Percentiles rank a stretch among this genome's conserved stretches.
phyloP scores from a whole-genome alignment of 495 filamentous ascomycete genomes.

The Talaromyces stipitatus region DNA sequence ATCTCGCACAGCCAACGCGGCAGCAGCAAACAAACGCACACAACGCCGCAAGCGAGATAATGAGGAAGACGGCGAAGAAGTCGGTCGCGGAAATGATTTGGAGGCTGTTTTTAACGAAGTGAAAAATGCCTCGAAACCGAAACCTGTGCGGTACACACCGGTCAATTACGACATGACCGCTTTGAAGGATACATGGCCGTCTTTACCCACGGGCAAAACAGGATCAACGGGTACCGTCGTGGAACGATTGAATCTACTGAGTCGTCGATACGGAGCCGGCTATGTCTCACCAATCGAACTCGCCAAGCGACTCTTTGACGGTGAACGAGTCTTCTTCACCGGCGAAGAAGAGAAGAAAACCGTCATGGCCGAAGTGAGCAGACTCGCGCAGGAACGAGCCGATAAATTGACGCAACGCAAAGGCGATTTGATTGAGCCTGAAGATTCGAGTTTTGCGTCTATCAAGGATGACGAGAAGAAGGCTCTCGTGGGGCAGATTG shows the following conservation, averaged over 20 bases:
- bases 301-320: conserved; percentile 30
- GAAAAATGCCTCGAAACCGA: conserved; percentile 20
- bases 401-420: conserved; percentile 35
- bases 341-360: conserved; percentile 30
- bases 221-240: conserved; percentile 23
- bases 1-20: not conserved
- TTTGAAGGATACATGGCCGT: conserved; percentile 36
- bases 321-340: conserved; percentile 34
- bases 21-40: not conserved
- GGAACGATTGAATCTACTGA: conserved; percentile 28
- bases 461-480: conserved; percentile 51
- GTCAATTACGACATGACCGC: conserved; percentile 18
- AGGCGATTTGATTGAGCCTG: conserved; percentile 32
- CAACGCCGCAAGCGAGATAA: conserved; percentile 9
- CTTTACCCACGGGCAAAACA: conserved; percentile 26
- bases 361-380: conserved; percentile 28
- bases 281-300: conserved; percentile 33
- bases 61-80: conserved; percentile 19
- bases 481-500: conserved; percentile 64
- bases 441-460: conserved; percentile 24
- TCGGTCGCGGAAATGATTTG: conserved; percentile 15
- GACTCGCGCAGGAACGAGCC: conserved; percentile 26
- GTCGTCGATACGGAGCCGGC: conserved; percentile 30
- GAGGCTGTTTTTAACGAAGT: conserved; percentile 27
- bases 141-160: conserved; percentile 29